Base-by-base conservation (phyloP, 495 filamentous ascomycete genomes). In the Penicillium crystallinum region DNA sequence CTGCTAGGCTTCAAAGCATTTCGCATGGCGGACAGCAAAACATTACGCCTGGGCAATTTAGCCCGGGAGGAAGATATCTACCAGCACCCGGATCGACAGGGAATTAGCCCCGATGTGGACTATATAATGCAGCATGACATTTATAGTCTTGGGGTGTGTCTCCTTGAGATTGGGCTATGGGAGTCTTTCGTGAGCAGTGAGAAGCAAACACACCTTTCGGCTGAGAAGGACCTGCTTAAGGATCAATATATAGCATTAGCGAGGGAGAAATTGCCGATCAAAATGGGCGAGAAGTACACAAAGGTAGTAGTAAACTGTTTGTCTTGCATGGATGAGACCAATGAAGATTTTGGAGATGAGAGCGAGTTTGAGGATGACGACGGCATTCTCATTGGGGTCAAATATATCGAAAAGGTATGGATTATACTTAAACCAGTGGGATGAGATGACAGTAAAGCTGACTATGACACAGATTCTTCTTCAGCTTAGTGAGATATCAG, bases 81-180 rank as follows among this genome's bases (percentile, higher is more conserved):
- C 55, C 75, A 77, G 5, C 81, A 86, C 49, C 82, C 81, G 9
- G 46, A 55, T 1, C 72, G 81, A 11, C 74, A 80, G 36, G 80
- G 81, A 1, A 6, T 58, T 0, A 56, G 46, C 19, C 69, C 68
- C 2, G 52, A 67, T 40, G 68, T 72, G 1, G 30, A 46, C 7
- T 83, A 82, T 49, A 61, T 46, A 6, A 84, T 84, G 79, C 78
- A 82, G 52, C 80, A 85, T 62, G 83, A 86, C 55, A 81, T 86
- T 23, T 86, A 86, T 57, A 81, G 78, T 56, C 68, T 86, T 11
- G 83, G 83, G 0, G 77, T 82, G 8, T 77, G 76, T 49, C 66
- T 87, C 0, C 56, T 87, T 1, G 84, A 87, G 63, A 69, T 87
- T 30, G 82, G 80, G 0, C 49, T 86, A 14, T 84, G 81, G 81